A percentile compares a stretch with the other conserved stretches of the same genome.
phyloP scores from a whole-genome alignment of 73 alveolate genomes.

The Blepharisma stoltei region DNA sequence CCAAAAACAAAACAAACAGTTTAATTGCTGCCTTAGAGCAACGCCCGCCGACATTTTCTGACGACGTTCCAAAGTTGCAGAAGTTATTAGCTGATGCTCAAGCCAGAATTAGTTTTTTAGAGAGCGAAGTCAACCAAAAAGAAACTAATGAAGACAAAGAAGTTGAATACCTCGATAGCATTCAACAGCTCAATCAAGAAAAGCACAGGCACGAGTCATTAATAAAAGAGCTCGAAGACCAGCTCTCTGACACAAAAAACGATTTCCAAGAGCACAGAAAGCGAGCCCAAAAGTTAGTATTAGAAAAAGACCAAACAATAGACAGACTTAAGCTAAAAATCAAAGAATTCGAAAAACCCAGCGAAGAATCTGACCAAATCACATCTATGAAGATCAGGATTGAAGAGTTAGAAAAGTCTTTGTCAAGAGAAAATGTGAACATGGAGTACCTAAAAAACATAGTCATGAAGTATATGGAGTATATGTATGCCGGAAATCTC shows the following conservation, averaged over 20 bases:
- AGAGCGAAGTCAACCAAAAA: slow-evolving; percentile 1
- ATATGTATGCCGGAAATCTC: slow-evolving; percentile 12
- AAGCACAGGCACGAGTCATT: slow-evolving; percentile 4
- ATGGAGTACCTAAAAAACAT: slow-evolving; percentile 31
- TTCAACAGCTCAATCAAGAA: background rate
- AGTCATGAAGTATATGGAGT: slow-evolving; percentile 31
- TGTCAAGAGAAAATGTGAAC: slow-evolving; percentile 20
- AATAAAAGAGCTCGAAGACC: slow-evolving; percentile 22
- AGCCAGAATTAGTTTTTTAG: background rate
- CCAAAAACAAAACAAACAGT: slow-evolving; percentile 2
- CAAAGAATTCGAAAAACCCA: slow-evolving; percentile 1
- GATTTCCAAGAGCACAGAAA: slow-evolving; percentile 28
- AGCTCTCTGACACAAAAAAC: background rate
- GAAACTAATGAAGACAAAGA: slow-evolving; percentile 8
- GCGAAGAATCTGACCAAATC: slow-evolving; percentile 7
- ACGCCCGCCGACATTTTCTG: slow-evolving; percentile 23
- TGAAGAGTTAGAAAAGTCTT: slow-evolving; percentile 19
- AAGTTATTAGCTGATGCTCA: background rate
- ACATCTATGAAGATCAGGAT: background rate
- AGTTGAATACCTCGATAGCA: background rate
- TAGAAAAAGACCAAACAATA: slow-evolving; percentile 24
- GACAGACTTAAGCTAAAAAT: slow-evolving; percentile 10
- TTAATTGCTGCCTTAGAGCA: slow-evolving; percentile 15
- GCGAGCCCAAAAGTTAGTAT: slow-evolving; percentile 21
- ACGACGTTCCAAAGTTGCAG: slow-evolving; percentile 16